phyloP scores from a whole-genome alignment of 805 yeast species.

The Saccharomyces jurei region DNA sequence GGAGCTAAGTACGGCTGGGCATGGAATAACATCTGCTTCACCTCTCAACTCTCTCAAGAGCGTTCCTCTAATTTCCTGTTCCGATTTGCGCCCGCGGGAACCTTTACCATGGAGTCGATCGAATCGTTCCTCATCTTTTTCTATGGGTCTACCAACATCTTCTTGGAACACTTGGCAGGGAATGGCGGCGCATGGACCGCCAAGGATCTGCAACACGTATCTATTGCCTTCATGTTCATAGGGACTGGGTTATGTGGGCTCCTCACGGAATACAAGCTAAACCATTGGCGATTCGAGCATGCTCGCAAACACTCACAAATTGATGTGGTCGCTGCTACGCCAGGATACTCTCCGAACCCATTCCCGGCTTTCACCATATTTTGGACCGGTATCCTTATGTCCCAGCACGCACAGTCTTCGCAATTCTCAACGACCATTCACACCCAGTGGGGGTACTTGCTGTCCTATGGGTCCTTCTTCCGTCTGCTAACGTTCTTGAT shows the following conservation, averaged over 20 bases:
- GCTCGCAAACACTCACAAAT: slow-evolving; percentile 16
- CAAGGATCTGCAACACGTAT: slow-evolving; percentile 81
- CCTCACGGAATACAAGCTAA: slow-evolving; percentile 60
- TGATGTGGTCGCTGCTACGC: slow-evolving; percentile 37
- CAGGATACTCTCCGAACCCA: slow-evolving; percentile 86
- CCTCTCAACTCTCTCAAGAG: neutral
- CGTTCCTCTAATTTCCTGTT: slow-evolving; percentile 19
- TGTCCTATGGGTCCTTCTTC: slow-evolving; percentile 75
- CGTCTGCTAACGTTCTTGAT: slow-evolving; percentile 58
- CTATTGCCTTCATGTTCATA: slow-evolving; percentile 83
- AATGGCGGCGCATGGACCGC: slow-evolving; percentile 81
- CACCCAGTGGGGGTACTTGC: slow-evolving; percentile 83
- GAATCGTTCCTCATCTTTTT: slow-evolving; percentile 75
- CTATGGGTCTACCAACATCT: slow-evolving; percentile 84
- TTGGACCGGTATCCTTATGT: slow-evolving; percentile 96
- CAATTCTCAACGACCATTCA: slow-evolving; percentile 71
- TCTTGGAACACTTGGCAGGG: slow-evolving; percentile 78
- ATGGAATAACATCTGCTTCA: slow-evolving; percentile 57
- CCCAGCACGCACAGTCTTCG: slow-evolving; percentile 85
- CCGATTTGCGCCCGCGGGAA: slow-evolving; percentile 32
- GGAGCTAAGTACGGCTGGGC: slow-evolving; percentile 75
- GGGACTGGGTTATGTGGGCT: slow-evolving; percentile 93
- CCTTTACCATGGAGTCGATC: slow-evolving; percentile 74
- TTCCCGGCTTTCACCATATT: slow-evolving; percentile 88
- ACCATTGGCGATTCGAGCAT: slow-evolving; percentile 49